A percentile compares a stretch with the other conserved stretches of the same genome.
phyloP scores from a whole-genome alignment of 1,284 basidiomycete genomes.

The Athelia sp. region DNA sequence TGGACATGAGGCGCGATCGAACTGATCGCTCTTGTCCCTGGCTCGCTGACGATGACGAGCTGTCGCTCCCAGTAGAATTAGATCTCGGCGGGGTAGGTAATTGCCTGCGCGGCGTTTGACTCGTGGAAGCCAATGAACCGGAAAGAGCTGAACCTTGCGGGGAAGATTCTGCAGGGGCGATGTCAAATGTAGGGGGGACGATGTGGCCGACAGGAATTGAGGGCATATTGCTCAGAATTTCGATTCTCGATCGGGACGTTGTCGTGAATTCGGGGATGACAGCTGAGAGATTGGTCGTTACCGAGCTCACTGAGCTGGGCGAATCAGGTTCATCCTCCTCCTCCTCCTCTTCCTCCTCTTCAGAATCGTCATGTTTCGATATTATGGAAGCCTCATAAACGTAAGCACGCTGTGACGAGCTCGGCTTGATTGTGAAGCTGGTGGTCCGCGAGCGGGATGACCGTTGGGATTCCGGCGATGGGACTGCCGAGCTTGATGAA shows the following conservation, averaged over 20 bases:
- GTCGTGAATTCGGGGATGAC: too few species aligned
- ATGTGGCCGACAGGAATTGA: too few species aligned
- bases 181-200: too few species aligned
- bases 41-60: background rate
- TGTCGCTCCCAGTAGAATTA: too few species aligned
- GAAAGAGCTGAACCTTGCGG: too few species aligned
- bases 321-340: constrained; percentile 18
- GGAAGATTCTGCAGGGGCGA: too few species aligned
- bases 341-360: constrained; percentile 10
- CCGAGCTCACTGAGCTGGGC: constrained; percentile 28
- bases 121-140: too few species aligned
- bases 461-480: constrained; percentile 12
- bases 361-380: constrained; percentile 47
- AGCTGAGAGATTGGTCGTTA: constrained; percentile 30
- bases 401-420: constrained; percentile 38
- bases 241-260: too few species aligned
- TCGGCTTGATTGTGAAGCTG: constrained; percentile 38
- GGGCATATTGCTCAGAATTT: too few species aligned
- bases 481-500: constrained; percentile 9
- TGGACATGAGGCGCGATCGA: too few species aligned
- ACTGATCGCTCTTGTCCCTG: constrained; percentile 13
- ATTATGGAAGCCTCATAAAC: constrained; percentile 54
- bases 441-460: constrained; percentile 9
- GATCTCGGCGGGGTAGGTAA: too few species aligned
- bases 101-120: too few species aligned